Base-by-base conservation (phyloP, 441 rosid species). In the Pelargonium citronellum region DNA sequence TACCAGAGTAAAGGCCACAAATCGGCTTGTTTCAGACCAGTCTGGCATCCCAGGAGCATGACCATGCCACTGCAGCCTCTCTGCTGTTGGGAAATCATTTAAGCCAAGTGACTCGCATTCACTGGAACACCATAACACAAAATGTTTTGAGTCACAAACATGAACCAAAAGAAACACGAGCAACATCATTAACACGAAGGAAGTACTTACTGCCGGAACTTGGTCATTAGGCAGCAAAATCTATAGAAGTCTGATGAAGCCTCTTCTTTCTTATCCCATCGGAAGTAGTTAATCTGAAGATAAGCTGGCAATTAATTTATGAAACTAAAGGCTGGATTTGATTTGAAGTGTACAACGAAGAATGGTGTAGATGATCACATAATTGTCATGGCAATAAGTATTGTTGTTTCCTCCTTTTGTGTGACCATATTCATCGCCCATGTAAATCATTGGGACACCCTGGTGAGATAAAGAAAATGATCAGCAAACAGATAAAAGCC, bases 351-450 rank as follows among this genome's bases (percentile, higher is more conserved):
- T 67, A 63, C 47, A 72, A 71, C 30, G 69, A 12, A 51, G 73
- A 16, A 67, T 64, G 71, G 67, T 9, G 62, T 44, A 78, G 79
- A 80, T 73, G 71, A 69, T 77, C 75, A 91, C 99, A 86, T 84
- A 73, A 81, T 91, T 91, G 82, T 94, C 97, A 76, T 87, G 99
- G 83, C 97, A 94, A 80, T 94, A 94, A 1, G 96, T 86, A 71
- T 91, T 94, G 87, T 91, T 94, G 87, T 94, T 91, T 69, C 99
- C 99, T 10, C 89, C 94, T 86, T 91, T 94, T 4, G 97, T 90
- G 78, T 90, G 99, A 47, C 99, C 99, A 82, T 91, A 94, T 84
- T 94, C 99, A 79, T 94, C 97, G 41, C 97, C 99, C 99, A 89
- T 91, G 79, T 82, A 80, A 70, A 89, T 79, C 99, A 94, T 94